Conservation (phyloP, 1,139 yeast species). For the Debaryomyces subglobosus region DNA sequence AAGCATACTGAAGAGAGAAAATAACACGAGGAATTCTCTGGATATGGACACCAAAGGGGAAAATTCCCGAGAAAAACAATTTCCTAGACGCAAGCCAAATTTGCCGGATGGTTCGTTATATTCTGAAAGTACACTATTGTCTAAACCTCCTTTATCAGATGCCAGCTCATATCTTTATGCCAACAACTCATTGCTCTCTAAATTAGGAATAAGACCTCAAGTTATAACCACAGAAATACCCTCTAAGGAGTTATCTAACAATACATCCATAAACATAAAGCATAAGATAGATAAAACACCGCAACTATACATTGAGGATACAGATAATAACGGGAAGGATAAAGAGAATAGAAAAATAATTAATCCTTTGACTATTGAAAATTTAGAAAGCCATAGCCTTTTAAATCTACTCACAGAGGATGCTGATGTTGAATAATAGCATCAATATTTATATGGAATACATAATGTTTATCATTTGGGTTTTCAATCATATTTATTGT, state of each 20-base stretch:
- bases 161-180: slow-evolving; percentile 38
- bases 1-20: slow-evolving; percentile 11
- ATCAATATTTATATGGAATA: not conserved
- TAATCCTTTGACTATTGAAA: slow-evolving; percentile 36
- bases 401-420: slow-evolving; percentile 19
- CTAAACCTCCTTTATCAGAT: slow-evolving; percentile 24
- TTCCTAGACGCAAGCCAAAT: slow-evolving; percentile 28
- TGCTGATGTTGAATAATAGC: slow-evolving; percentile 27
- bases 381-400: slow-evolving; percentile 34
- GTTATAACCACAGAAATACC: slow-evolving; percentile 32
- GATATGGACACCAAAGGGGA: not conserved
- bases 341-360: slow-evolving; percentile 18
- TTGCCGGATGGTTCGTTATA: slow-evolving; percentile 40
- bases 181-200: slow-evolving; percentile 40
- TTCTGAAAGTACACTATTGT: slow-evolving; percentile 36
- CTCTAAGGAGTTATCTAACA: slow-evolving; percentile 4
- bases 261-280: slow-evolving; percentile 2
- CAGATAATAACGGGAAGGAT: slow-evolving; percentile 11
- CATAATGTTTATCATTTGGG: not conserved
- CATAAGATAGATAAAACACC: not conserved
- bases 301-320: not conserved
- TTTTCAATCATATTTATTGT: not conserved
- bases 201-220: slow-evolving; percentile 48
- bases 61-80: slow-evolving; percentile 17
- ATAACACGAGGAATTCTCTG: not conserved